These are phyloP conservation scores for Penicillium sp. DNA, from an alignment of 2,329 filamentous ascomycete genomes.

Conservation along the genomic window DNA sequence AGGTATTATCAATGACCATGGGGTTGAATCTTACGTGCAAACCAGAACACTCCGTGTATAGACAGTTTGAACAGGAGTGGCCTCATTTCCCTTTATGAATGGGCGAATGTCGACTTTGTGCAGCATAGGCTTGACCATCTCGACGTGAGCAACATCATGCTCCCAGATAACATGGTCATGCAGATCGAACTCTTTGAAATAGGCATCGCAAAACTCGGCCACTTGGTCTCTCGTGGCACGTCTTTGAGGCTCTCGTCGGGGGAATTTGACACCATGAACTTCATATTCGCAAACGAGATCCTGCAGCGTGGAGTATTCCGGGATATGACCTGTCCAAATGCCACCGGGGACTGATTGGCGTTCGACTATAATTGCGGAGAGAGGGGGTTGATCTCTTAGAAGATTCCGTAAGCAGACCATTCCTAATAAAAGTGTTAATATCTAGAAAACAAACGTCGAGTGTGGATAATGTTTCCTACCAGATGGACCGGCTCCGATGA, in stretches of 20 bases:
- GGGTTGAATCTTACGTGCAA: slow-evolving; percentile 11
- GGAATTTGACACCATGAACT: slow-evolving; percentile 16
- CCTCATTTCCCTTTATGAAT: slow-evolving; percentile 8
- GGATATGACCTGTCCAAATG: slow-evolving; percentile 16
- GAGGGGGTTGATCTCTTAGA: slow-evolving; percentile 14
- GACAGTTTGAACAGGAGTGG: neutral
- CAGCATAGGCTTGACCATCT: slow-evolving; percentile 19
- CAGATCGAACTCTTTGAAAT: slow-evolving; percentile 14
- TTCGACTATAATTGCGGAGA: slow-evolving; percentile 10
- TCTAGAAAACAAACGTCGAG: neutral
- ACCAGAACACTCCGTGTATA: slow-evolving; percentile 17
- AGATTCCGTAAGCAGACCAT: slow-evolving; percentile 15
- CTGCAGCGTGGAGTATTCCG: slow-evolving; percentile 16
- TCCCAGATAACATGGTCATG: slow-evolving; percentile 14
- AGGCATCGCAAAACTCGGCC: slow-evolving; percentile 15
- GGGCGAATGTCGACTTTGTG: slow-evolving; percentile 13
- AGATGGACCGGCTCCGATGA: slow-evolving; percentile 15
- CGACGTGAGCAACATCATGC: slow-evolving; percentile 12
- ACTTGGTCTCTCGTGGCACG: slow-evolving; percentile 16
- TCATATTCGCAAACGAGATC: slow-evolving; percentile 17
- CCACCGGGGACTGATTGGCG: slow-evolving; percentile 14
- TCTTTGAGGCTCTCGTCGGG: slow-evolving; percentile 13
- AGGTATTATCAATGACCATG: neutral
- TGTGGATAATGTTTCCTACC: slow-evolving; percentile 2
- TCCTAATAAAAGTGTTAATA: slow-evolving; percentile 3